Evolutionary conservation across 257 asterid species (phyloP).

Genomic region (Lycium barbarum): DNA sequence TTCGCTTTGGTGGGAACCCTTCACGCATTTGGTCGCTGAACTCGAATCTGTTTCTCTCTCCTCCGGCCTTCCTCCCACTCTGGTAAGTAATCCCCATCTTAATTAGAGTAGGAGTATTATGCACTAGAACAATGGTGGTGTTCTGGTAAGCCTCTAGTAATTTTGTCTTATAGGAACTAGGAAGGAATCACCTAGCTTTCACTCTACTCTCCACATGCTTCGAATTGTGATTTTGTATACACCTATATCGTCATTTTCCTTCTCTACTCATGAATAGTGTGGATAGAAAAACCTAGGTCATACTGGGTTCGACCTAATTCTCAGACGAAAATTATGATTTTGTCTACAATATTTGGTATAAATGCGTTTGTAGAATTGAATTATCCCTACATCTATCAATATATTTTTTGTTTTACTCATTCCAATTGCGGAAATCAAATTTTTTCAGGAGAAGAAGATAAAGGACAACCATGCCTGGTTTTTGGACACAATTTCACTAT

Average conservation of each 20-base stretch:
- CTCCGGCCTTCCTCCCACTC: constrained; percentile 57
- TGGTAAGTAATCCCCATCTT: constrained; percentile 48
- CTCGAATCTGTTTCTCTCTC: constrained; percentile 70
- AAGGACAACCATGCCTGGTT: constrained; percentile 82
- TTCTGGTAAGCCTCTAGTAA: not conserved
- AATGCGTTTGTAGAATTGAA: not conserved
- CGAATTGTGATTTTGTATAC: not conserved
- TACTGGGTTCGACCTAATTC: not conserved
- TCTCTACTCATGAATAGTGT: not conserved
- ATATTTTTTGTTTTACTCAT: constrained; percentile 3
- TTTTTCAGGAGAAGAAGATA: constrained; percentile 68
- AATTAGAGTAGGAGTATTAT: not conserved
- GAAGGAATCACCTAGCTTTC: no score
- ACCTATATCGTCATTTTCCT: not conserved
- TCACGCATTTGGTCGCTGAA: constrained; percentile 60
- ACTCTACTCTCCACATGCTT: not conserved
- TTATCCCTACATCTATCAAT: not conserved
- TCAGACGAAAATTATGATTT: not conserved
- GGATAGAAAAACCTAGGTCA: not conserved
- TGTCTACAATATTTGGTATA: not conserved
- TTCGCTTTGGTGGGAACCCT: constrained; percentile 98
- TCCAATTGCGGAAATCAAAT: constrained; percentile 26
- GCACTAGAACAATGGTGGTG: no score
- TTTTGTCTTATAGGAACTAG: no score
- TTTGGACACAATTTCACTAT: constrained; percentile 55